Evolutionary conservation across 2,329 filamentous ascomycete genomes (phyloP), one percentile per base, ranked within the genome.

Genomic region (Ophiostoma himal-ulmi): DNA sequence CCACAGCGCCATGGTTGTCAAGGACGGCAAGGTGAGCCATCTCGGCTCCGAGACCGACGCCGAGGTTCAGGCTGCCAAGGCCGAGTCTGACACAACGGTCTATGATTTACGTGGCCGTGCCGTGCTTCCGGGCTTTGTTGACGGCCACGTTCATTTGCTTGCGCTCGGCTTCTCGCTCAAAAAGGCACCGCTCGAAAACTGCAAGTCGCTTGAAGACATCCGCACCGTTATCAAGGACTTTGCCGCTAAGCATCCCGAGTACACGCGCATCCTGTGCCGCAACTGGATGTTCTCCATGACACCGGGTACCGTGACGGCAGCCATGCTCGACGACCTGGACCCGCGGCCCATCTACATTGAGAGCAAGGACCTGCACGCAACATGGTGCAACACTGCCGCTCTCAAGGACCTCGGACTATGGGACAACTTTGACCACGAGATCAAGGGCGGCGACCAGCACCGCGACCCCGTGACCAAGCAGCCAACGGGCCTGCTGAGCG

Each of bases 281-380:
- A 82, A 83, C 3, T 88, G 84, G 84, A 86, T 86, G 83, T 83
- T 86, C 73, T 80, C 76, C 37, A 86, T 85, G 83, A 86, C 84
- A 1, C 78, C 82, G 54, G 79, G 79, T n/a, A 78, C 81, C 60
- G 83, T 84, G 0, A 77, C 83, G 57, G 80, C 84, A 0, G 81
- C 78, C 67, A 82, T 83, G 78, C 77, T 88, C 8, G 85, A 87
- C 74, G 81, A 83, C 74, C 74, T 84, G 22, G 82, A 84, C 73
- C 78, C 74, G 67, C 70, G 72, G 52, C 84, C 85, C 0, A 83
- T 88, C 68, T 83, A 83, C 73, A 82, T 88, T 71, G 84, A 87
- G 72, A 83, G 84, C 4, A 86, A 86, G 75, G 85, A 87, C 72
- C 75, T 87, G 71, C 85, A 87, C 75, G 84, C 82, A 2, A 82